Base-by-base conservation (phyloP, 2,329 filamentous ascomycete genomes). In the Chaetomium sp. region DNA sequence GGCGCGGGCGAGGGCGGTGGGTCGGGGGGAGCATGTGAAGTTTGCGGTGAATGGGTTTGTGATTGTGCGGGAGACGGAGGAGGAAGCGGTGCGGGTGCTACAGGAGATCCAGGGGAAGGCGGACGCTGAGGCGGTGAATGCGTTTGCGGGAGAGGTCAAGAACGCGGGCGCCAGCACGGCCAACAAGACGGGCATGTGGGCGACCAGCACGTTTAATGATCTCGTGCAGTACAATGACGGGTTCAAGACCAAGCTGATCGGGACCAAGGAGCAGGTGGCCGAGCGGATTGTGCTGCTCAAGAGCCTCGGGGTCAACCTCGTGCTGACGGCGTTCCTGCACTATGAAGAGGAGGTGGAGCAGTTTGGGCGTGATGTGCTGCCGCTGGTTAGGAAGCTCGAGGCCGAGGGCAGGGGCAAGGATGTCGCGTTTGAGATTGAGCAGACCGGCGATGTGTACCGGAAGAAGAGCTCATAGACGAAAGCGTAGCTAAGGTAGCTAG, bases 161-260 rank as follows among this genome's bases (percentile, higher is more conserved):
- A 49, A 49, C 12, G 46, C 35, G 8, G 35, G 35, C 34, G 46
- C 45, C 33, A 47, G 45, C 27, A 47, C 45, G 33, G 45, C 11
- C 7, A 47, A 47, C 45, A 35, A 47, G 45, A 47, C 46, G 35
- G 46, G 46, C 34, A 49, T 49, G 46, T 49, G 47, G 47, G 47
- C 47, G 19, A 49, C 47, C 14, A 40, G 47, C 36, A 40, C 36
- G 35, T 49, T 49, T 8, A 49, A 49, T 8, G 47, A 49, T 12
- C 19, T 49, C 5, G 47, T 40, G 47, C 36, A 49, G 36, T 49
- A 49, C 34, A 48, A 48, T 37, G 45, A 48, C 34, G 45, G 45
- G 6, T 48, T 48, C 45, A 48, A 48, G 45, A 48, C 45, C 12
- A 48, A 11, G 45, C n/a, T 48, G 34, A 11, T 48, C 7, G 45